Base-by-base conservation (phyloP, 257 asterid genomes). In the Primulina eburnea region DNA sequence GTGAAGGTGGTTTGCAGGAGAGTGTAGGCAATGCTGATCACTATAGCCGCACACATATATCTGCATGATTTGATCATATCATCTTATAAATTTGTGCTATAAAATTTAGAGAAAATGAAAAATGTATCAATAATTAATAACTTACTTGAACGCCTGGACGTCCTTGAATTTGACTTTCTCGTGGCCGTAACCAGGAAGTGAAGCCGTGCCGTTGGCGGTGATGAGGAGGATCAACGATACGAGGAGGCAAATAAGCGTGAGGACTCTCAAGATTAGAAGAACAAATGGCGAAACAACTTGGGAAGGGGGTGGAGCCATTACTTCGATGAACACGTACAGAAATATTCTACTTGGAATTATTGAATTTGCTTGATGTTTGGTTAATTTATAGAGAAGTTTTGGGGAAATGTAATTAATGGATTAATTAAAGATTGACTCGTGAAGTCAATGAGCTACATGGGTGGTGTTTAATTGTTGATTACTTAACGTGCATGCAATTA, bases 151-250 rank as follows among this genome's bases (percentile, higher is more conserved):
- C 0, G 85, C 85, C 17, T 35, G 67, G 67, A 83, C 60, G 30
- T 77, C 75, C 4, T 47, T 73, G 7, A 77, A 84, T 57, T 64
- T 70, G 32, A 62, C 11, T 33, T 74, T 64, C 10, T 11, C n/a
- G 0, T 6, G 62, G 8, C 9, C 67, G 11, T 64, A 58, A 10
- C 21, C 67, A 0, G 60, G 1, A 38, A 38, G 50, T 7, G 10
- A 4, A 4, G 70, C 7, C 0, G 80, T 77, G 4, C 30, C 67
- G 7, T 62, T 79, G 61, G 80, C 70, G 20, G 85, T 75, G 58
- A 78, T 70, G 68, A 79, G 76, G 37, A 84, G 33, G 63, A 81
- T 76, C 30, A 77, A 74, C 24, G 89, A 79, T 60, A 79, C 62
- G 47, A 82, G 40, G 17, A 79, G 72, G 80, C 72, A 82, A 29